phyloP scores from a whole-genome alignment of 495 filamentous ascomycete species.

The Parathielavia appendiculata region DNA sequence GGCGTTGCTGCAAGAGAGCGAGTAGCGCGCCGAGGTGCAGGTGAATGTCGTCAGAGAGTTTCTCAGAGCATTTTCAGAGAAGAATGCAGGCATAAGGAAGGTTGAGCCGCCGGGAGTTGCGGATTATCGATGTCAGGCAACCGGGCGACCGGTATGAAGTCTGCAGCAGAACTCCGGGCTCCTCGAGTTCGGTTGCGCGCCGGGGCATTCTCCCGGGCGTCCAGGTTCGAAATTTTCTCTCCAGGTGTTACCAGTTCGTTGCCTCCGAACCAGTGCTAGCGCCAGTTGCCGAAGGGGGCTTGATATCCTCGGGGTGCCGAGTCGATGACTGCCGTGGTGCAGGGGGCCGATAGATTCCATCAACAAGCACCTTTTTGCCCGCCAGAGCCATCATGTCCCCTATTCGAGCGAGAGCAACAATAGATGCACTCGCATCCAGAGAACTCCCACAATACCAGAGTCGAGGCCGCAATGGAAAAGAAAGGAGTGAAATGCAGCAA shows the following conservation, averaged over 20 bases:
- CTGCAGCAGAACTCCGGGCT: background rate
- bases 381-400: background rate
- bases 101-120: too few relatives aligned
- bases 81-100: too few relatives aligned
- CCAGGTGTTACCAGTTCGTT: background rate
- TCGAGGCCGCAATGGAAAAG: background rate
- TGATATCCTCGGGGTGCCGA: background rate
- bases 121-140: too few relatives aligned
- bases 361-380: background rate
- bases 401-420: background rate
- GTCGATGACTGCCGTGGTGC: background rate
- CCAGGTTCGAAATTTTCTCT: background rate
- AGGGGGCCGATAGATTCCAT: background rate
- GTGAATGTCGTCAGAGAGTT: too few relatives aligned
- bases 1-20: too few relatives aligned
- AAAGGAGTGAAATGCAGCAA: background rate
- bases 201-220: background rate
- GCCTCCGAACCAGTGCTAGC: background rate
- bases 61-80: too few relatives aligned
- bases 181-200: background rate
- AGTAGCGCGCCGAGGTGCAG: too few relatives aligned
- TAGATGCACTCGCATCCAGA: background rate
- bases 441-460: background rate
- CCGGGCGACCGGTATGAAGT: too few relatives aligned
- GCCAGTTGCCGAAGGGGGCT: too few relatives aligned